Evolutionary conservation across 495 filamentous ascomycete species (phyloP).

Genomic region (Glarea lozoyensis): DNA sequence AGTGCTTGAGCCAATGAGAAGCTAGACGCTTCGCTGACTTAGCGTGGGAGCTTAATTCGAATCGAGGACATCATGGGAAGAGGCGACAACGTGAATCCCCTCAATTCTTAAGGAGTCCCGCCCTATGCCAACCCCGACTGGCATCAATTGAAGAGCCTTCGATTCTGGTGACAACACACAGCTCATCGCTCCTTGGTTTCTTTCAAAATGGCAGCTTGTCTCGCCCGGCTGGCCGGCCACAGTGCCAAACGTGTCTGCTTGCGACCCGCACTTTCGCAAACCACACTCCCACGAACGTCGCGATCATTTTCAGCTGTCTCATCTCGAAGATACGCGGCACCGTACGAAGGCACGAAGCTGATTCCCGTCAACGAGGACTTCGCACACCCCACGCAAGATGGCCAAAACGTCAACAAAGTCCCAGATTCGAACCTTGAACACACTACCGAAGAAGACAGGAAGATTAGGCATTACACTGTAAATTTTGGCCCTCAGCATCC

Average conservation of each 20-base stretch:
- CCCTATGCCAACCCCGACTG: neutral
- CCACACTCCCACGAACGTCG: conserved; percentile 15
- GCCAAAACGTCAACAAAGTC: conserved; percentile 30
- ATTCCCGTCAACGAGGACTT: conserved; percentile 60
- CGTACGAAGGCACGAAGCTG: conserved; percentile 58
- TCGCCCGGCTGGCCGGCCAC: conserved; percentile 45
- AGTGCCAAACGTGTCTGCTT: conserved; percentile 46
- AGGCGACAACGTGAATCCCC: conserved; percentile 4
- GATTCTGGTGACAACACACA: conserved; percentile 12
- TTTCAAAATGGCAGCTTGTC: conserved; percentile 28
- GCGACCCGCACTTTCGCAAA: conserved; percentile 21
- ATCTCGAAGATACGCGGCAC: conserved; percentile 48
- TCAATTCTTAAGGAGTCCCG: neutral
- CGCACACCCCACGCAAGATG: conserved; percentile 33
- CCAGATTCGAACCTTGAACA: conserved; percentile 39
- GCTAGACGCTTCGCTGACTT: neutral
- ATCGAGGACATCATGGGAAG: neutral
- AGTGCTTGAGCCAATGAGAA: neutral
- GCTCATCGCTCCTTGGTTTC: conserved; percentile 6
- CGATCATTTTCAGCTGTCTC: conserved; percentile 63
- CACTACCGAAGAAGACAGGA: conserved; percentile 52
- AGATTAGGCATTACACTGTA: conserved; percentile 98
- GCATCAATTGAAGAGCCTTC: conserved; percentile 10
- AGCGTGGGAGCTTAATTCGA: neutral
- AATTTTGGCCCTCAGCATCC: conserved; percentile 99